Conservation (phyloP, 73 alveolate genomes). For the Tetrahymena elliotti region DNA sequence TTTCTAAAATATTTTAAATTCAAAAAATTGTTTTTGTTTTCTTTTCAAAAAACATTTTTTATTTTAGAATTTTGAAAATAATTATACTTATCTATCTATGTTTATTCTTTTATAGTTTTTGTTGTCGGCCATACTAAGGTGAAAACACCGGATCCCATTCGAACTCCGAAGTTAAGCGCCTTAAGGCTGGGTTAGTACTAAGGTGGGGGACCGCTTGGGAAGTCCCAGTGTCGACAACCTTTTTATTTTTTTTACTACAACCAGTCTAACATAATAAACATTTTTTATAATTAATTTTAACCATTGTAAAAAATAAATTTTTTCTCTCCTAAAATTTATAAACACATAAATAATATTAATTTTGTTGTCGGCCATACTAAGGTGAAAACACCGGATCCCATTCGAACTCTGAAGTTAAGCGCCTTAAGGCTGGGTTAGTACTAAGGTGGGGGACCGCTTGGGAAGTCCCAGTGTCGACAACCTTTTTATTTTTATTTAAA, state of each 20-base stretch:
- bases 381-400: slow-evolving; percentile 98
- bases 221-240: slow-evolving; percentile 80
- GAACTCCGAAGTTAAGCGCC: slow-evolving; percentile 99
- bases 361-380: slow-evolving; percentile 95
- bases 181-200: slow-evolving; percentile 96
- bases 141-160: slow-evolving; percentile 98
- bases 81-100: background rate
- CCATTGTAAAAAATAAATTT: too few relatives aligned
- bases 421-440: slow-evolving; percentile 97
- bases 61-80: too few relatives aligned
- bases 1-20: too few relatives aligned
- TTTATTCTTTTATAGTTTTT: background rate
- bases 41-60: too few relatives aligned
- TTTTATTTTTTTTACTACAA: too few relatives aligned
- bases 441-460: slow-evolving; percentile 99
- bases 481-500: slow-evolving; percentile 4
- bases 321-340: too few relatives aligned
- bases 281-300: too few relatives aligned
- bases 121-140: slow-evolving; percentile 97
- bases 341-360: too few relatives aligned
- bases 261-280: too few relatives aligned
- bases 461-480: slow-evolving; percentile 89
- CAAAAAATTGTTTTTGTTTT: too few relatives aligned
- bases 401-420: slow-evolving; percentile 99
- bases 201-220: slow-evolving; percentile 99